Evolutionary conservation across 2,329 filamentous ascomycete genomes (phyloP).

Genomic region (Fusarium equiseti): DNA sequence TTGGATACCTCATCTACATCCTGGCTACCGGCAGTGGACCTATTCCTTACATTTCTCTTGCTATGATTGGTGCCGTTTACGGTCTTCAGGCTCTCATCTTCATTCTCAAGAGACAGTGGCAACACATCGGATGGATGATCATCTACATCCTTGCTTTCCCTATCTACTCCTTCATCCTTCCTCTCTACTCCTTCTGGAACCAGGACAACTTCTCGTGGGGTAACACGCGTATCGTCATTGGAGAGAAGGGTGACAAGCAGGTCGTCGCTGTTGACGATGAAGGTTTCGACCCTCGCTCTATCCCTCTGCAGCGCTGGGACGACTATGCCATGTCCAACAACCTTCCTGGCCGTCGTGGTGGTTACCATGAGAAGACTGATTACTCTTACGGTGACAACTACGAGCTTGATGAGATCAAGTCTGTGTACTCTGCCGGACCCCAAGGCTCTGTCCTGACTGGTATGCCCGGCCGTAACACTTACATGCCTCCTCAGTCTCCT

Average conservation of each 20-base stretch:
- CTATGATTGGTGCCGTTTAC: conserved; percentile 91
- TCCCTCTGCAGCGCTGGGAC: conserved; percentile 96
- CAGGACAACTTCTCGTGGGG: conserved; percentile 99
- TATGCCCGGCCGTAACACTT: conserved; percentile 78
- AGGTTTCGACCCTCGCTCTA: conserved; percentile 89
- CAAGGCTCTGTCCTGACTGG: conserved; percentile 89
- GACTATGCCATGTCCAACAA: conserved; percentile 91
- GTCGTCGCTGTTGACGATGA: conserved; percentile 89
- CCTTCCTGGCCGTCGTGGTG: conserved; percentile 89
- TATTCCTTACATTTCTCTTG: conserved; percentile 87
- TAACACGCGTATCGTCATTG: conserved; percentile 97
- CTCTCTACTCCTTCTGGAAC: conserved; percentile 99
- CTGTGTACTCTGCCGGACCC: conserved; percentile 91
- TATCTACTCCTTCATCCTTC: conserved; percentile 90
- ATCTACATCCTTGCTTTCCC: conserved; percentile 98
- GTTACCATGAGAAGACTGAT: conserved; percentile 72
- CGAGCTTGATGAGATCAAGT: conserved; percentile 98
- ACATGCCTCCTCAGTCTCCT: conserved; percentile 87
- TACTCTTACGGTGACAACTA: conserved; percentile 80
- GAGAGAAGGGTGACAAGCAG: conserved; percentile 91
- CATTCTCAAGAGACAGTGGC: conserved; percentile 96
- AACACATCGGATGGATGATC: conserved; percentile 99
- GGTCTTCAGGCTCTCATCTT: conserved; percentile 97
- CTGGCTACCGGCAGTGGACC: conserved; percentile 76
- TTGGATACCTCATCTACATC: conserved; percentile 87